Evolutionary conservation across 2,329 filamentous ascomycete species (phyloP), one percentile per base, ranked within the genome.

Genomic region (Amphichorda felina): DNA sequence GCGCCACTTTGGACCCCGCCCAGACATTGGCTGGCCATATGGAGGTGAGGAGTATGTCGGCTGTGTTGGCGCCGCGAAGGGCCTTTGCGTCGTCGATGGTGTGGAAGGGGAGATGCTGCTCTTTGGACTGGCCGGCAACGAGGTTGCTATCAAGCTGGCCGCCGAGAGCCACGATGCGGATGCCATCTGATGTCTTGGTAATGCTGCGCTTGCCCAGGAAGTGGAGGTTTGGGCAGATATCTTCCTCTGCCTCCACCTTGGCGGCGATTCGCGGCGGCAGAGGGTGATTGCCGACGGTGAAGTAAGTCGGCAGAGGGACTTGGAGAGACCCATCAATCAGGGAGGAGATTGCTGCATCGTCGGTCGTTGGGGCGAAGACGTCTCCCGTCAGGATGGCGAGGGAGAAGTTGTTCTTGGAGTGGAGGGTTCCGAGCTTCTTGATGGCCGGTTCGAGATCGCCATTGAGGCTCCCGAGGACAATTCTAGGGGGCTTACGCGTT

Each of bases 141-240:
- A 78, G 64, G 33, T 70, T 68, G 10, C 72, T 51, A 46, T 84
- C 76, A 2, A 86, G 61, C 24, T 68, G 64, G 0, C 91, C 91
- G 18, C 89, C 89, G 0, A 98, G 67, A 1, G 83, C 69, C n/a
- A 89, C 84, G 41, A 98, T 87, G 34, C 82, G 78, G 31, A 96
- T 67, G 2, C 88, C 89, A 44, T 95, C 88, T 0, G 83, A 81
- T 0, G 89, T 96, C 55, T 91, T 96, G 35, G 86, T 81, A 11
- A 81, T 79, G 41, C 83, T 85, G 48, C 86, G 79, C 57, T 91
- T 93, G 38, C 84, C 88, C 1, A 98, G 72, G 49, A 82, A 94
- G 57, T 85, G 84, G 9, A 98, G 72, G 52, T 98, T 96, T n/a
- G 80, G 71, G 53, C 87, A 94, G 14, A 98, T 70, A 46, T 79